phyloP scores from a whole-genome alignment of 2,329 filamentous ascomycete species.

The Fusarium zealandicum region DNA sequence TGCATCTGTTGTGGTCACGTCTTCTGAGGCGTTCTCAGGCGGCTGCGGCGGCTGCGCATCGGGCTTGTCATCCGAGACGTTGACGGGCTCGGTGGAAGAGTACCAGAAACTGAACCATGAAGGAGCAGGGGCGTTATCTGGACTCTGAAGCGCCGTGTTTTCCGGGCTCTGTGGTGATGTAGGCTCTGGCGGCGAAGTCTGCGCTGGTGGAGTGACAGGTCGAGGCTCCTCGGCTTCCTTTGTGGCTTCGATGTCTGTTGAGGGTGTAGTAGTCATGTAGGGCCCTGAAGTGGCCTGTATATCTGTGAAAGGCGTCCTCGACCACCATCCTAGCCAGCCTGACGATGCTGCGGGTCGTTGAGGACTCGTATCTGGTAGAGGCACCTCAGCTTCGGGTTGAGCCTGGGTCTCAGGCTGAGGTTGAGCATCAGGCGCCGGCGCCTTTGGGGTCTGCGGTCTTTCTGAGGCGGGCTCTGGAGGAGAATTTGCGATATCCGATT shows the following conservation, averaged over 20 bases:
- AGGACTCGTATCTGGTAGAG: constrained; percentile 3
- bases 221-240: constrained; percentile 26
- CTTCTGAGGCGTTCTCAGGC: constrained; percentile 41
- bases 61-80: constrained; percentile 19
- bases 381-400: constrained; percentile 4
- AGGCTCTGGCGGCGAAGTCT: constrained; percentile 26
- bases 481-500: constrained; percentile 8
- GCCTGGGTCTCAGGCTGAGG: not conserved
- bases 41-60: constrained; percentile 20
- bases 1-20: constrained; percentile 55
- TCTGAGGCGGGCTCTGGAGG: constrained; percentile 1
- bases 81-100: constrained; percentile 26
- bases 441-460: constrained; percentile 4
- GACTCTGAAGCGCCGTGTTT: constrained; percentile 14
- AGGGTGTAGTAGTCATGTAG: constrained; percentile 25
- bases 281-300: constrained; percentile 18
- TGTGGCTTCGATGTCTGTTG: constrained; percentile 10
- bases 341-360: constrained; percentile 47
- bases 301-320: constrained; percentile 41
- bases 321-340: constrained; percentile 65
- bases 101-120: constrained; percentile 55
- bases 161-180: constrained; percentile 22
- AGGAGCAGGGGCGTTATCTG: constrained; percentile 33
- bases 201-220: constrained; percentile 36
- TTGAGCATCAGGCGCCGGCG: constrained; percentile 5